Evolutionary conservation across 2,329 filamentous ascomycete species (phyloP), one percentile per base, ranked within the genome.

Genomic region (Colletotrichum sansevieriae): DNA sequence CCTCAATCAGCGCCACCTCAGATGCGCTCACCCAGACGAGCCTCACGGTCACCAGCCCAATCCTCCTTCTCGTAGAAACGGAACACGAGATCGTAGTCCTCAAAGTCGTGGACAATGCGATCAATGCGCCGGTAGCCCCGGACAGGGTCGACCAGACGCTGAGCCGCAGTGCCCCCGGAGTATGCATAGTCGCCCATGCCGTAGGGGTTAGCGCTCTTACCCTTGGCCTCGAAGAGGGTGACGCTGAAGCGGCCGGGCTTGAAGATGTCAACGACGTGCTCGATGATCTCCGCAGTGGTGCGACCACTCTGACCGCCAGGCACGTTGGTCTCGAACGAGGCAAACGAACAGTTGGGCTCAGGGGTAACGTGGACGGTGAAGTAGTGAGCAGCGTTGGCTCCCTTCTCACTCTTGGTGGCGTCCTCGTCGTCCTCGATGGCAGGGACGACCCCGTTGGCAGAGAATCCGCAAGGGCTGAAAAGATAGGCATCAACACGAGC

Each of bases 301-400:
- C 95, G 92, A 15, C 95, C 95, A 65, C 89, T 93, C 82, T 97
- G 94, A 5, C 90, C 91, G 29, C 94, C 92, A 1, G 96, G 96
- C 4, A 99, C 95, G 74, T 98, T 99, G 73, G 96, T 98, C 85
- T 99, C 96, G 77, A 99, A 99, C 2, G 94, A 98, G 41, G 96
- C 96, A 79, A 97, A 99, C 5, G 95, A 98, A 84, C 95, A 99
- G 76, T 97, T 90, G 13, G 95, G 94, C 85, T 99, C 96, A 0
- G 96, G 96, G 0, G 96, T 99, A 73, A 99, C 96, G 77, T 99
- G 96, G 25, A 99, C 96, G 1, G 95, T 99, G 82, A 98, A 99
- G 83, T 99, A 99, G 82, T 98, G 94, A 46, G 89, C 91, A 4
- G 87, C 83, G 60, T 84, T 84, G 69, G 81, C 79, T 78, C 82